Conservation (phyloP, 1,284 basidiomycete genomes). For the Microstroma glucosiphilum region DNA sequence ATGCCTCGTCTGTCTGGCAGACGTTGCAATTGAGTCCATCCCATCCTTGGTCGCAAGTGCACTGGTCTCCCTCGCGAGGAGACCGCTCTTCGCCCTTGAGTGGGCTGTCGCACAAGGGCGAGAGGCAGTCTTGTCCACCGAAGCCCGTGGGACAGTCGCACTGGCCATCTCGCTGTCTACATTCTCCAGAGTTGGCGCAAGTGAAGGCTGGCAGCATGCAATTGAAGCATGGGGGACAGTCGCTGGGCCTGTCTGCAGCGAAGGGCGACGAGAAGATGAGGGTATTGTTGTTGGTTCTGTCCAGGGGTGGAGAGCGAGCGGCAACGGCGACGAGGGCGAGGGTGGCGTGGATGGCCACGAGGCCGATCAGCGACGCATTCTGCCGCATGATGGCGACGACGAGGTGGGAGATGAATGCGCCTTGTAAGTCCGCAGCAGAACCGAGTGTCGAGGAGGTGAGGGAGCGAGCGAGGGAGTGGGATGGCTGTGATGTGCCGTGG, state of each 20-base stretch:
- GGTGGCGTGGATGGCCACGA: too few species aligned
- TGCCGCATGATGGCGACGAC: too few species aligned
- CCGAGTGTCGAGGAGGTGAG: too few species aligned
- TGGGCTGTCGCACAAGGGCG: slow-evolving; percentile 74
- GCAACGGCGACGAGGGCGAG: slow-evolving; percentile 25
- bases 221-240: slow-evolving; percentile 40
- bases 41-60: slow-evolving; percentile 90
- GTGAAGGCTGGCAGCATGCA: slow-evolving; percentile 36
- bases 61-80: slow-evolving; percentile 57
- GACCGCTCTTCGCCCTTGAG: slow-evolving; percentile 76
- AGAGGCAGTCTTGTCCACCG: slow-evolving; percentile 77
- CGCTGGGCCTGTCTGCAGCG: slow-evolving; percentile 11
- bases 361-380: too few species aligned
- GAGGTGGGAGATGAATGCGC: too few species aligned
- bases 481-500: too few species aligned
- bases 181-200: slow-evolving; percentile 62
- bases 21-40: slow-evolving; percentile 75
- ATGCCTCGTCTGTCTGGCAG: slow-evolving; percentile 25
- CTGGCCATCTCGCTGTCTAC: slow-evolving; percentile 79
- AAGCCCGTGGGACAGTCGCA: slow-evolving; percentile 85
- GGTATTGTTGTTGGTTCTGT: neutral
- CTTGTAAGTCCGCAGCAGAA: too few species aligned
- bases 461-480: too few species aligned
- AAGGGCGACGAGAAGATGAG: neutral
- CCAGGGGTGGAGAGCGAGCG: slow-evolving; percentile 1